Conservation (phyloP, 495 filamentous ascomycete species). For the Penicillium salamii region DNA sequence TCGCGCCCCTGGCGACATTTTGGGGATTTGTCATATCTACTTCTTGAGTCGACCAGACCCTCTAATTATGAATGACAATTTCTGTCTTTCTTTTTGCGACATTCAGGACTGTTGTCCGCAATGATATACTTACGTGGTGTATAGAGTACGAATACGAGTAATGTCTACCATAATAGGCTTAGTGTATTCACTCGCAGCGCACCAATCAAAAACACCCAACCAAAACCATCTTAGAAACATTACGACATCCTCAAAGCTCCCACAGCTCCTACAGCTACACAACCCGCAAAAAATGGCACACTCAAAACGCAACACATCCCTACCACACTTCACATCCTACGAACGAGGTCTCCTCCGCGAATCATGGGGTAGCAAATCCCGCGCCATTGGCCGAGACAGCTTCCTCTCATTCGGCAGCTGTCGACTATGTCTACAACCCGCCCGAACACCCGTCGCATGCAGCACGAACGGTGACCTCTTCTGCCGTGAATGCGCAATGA, state of each 20-base stretch:
- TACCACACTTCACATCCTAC: constrained; percentile 92
- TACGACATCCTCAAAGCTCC: constrained; percentile 6
- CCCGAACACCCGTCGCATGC: constrained; percentile 75
- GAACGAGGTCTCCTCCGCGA: constrained; percentile 78
- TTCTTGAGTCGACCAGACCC: too few species aligned
- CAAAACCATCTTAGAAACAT: constrained; percentile 1
- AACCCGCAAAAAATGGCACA: constrained; percentile 35
- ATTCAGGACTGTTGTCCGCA: too few species aligned
- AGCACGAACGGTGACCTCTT: constrained; percentile 85
- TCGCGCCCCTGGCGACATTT: background rate
- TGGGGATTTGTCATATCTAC: background rate
- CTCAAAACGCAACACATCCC: constrained; percentile 90
- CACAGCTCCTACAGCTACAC: constrained; percentile 1
- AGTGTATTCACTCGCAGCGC: too few species aligned
- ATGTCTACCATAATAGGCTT: too few species aligned
- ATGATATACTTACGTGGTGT: too few species aligned
- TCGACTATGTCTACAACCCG: constrained; percentile 81
- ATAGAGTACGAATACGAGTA: too few species aligned
- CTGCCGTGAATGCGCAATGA: constrained; percentile 91
- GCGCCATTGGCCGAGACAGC: constrained; percentile 86
- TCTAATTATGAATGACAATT: too few species aligned
- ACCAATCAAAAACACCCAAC: background rate
- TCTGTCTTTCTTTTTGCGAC: too few species aligned
- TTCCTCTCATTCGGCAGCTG: constrained; percentile 93
- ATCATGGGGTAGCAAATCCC: constrained; percentile 76